These are phyloP conservation scores for Cordia subcordata DNA, from an alignment of 257 asterid genomes.

Conservation along the genomic window DNA sequence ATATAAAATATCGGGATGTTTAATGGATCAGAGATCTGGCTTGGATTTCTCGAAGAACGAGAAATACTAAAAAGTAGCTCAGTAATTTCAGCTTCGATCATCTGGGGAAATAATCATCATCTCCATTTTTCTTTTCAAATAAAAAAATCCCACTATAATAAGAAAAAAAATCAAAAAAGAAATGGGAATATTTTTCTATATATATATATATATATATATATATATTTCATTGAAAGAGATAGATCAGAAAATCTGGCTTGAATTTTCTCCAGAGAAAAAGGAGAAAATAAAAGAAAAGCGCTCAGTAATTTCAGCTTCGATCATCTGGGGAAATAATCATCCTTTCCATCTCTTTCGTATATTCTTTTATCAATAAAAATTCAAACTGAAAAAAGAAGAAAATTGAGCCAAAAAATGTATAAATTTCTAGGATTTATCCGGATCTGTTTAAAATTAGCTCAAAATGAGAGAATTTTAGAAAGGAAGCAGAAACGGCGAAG, in stretches of 20 bases:
- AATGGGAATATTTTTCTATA: too few relatives aligned
- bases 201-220: neutral
- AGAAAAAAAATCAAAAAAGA: too few relatives aligned
- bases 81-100: constrained; percentile 14
- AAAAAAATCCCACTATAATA: neutral
- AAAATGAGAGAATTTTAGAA: constrained; percentile 10
- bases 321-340: constrained; percentile 16
- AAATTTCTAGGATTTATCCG: constrained; percentile 35
- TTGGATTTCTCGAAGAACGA: constrained; percentile 5
- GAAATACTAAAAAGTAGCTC: neutral
- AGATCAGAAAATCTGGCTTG: constrained; percentile 17
- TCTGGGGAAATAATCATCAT: constrained; percentile 16
- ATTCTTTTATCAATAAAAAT: neutral
- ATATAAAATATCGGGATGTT: neutral
- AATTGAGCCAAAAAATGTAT: neutral
- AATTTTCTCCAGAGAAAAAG: neutral
- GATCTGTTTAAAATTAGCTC: constrained; percentile 29
- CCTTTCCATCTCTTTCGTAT: neutral
- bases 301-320: constrained; percentile 15
- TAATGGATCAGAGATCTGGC: constrained; percentile 14
- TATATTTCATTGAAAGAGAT: neutral
- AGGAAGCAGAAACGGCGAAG: constrained; percentile 33
- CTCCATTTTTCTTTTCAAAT: neutral
- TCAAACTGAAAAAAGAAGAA: neutral
- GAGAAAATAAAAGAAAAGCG: constrained; percentile 7